Conservation (phyloP, 495 filamentous ascomycete species). For the Tuber indicum region DNA sequence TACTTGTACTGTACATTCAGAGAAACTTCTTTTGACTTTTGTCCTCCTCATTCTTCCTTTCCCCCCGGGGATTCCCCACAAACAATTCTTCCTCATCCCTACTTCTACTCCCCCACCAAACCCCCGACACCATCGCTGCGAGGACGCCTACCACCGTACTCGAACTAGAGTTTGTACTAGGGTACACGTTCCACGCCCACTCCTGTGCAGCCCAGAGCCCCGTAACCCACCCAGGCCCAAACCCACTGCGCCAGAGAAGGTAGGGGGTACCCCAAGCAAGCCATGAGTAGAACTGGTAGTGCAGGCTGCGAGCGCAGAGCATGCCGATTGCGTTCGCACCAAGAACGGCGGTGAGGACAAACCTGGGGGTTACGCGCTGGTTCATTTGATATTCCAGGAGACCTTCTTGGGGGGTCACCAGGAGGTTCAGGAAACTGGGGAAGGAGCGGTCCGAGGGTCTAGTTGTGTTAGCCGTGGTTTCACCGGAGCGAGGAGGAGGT, state of each 20-base stretch:
- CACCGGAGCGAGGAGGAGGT: not conserved
- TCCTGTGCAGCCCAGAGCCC: slow-evolving; percentile 77
- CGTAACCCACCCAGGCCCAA: slow-evolving; percentile 67
- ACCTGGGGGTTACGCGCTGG: slow-evolving; percentile 60
- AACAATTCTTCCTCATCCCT: slow-evolving; percentile 41
- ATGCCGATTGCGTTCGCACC: slow-evolving; percentile 76
- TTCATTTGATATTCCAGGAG: slow-evolving; percentile 53
- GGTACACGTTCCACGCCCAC: slow-evolving; percentile 94
- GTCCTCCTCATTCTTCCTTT: slow-evolving; percentile 9
- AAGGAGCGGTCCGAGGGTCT: slow-evolving; percentile 45
- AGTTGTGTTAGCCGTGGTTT: not conserved
- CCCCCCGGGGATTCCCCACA: slow-evolving; percentile 9
- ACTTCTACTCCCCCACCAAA: slow-evolving; percentile 56
- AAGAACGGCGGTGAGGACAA: slow-evolving; percentile 70
- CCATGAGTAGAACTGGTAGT: slow-evolving; percentile 97
- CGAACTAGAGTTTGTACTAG: slow-evolving; percentile 79
- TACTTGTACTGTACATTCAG: not conserved
- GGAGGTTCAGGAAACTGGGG: slow-evolving; percentile 40
- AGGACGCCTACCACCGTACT: slow-evolving; percentile 66
- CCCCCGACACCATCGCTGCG: slow-evolving; percentile 55
- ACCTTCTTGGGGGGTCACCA: slow-evolving; percentile 43
- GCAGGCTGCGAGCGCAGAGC: slow-evolving; percentile 81
- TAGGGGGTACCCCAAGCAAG: slow-evolving; percentile 87
- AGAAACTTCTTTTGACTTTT: not conserved
- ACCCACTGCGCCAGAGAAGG: slow-evolving; percentile 73